Evolutionary conservation across 2,329 filamentous ascomycete genomes (phyloP).

Genomic region (Pseudovirgaria hyperparasitica): DNA sequence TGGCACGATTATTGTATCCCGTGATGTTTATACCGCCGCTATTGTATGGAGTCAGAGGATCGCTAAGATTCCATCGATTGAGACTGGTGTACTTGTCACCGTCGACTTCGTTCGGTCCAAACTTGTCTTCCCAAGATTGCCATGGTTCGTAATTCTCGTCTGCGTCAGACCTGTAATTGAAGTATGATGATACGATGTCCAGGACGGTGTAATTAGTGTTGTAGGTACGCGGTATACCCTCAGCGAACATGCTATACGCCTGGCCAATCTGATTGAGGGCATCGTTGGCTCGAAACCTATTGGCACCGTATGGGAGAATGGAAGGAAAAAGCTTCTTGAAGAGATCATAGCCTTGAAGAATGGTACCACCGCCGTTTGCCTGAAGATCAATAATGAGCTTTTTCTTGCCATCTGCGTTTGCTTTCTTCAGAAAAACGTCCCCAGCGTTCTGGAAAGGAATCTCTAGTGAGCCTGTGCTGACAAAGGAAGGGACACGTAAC

Average conservation of each 20-base stretch:
- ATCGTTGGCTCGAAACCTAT: slow-evolving; percentile 39
- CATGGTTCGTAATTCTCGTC: slow-evolving; percentile 39
- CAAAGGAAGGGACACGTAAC: slow-evolving; percentile 31
- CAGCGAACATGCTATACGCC: slow-evolving; percentile 22
- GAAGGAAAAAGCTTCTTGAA: slow-evolving; percentile 45
- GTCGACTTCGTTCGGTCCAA: slow-evolving; percentile 18
- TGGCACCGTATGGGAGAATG: slow-evolving; percentile 35
- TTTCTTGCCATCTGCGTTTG: slow-evolving; percentile 39
- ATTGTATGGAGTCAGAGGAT: slow-evolving; percentile 14
- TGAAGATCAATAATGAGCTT: slow-evolving; percentile 48
- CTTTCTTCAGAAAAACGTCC: slow-evolving; percentile 28
- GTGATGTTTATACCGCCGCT: slow-evolving; percentile 24
- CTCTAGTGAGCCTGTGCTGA: slow-evolving; percentile 16
- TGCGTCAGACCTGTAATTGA: slow-evolving; percentile 34
- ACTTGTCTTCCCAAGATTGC: slow-evolving; percentile 32
- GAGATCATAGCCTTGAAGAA: slow-evolving; percentile 49
- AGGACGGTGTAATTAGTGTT: slow-evolving; percentile 24
- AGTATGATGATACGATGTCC: slow-evolving; percentile 27
- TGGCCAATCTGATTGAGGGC: slow-evolving; percentile 32
- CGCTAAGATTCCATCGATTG: slow-evolving; percentile 23
- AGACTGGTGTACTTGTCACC: slow-evolving; percentile 29
- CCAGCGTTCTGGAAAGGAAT: slow-evolving; percentile 29
- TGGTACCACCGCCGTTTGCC: slow-evolving; percentile 45
- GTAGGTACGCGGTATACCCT: slow-evolving; percentile 17
- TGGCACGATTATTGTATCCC: slow-evolving; percentile 20